Evolutionary conservation across 169 alveolate species (phyloP), one percentile per base, ranked within the genome.

Genomic region (Cyclospora cayetanensis): DNA sequence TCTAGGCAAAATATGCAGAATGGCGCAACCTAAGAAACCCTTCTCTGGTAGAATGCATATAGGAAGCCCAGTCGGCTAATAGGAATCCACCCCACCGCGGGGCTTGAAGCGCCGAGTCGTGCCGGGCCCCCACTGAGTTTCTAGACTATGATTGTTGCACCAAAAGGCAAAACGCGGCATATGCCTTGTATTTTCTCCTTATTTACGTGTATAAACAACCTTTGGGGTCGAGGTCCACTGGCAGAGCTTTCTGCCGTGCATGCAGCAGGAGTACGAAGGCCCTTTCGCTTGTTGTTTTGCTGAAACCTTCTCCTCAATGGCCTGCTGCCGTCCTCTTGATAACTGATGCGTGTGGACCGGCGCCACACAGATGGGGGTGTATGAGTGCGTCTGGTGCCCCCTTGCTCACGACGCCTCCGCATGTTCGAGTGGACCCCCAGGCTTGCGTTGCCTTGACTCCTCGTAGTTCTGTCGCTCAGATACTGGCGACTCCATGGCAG

Each of bases 301-400:
- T 15, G 37, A 39, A 11, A 5, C 15, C 4, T 0, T 39, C 52
- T 18, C 60, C 29, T 3, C 29, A 5, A 2, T 1, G 60, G 22
- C n/a, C n/a, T 20, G 22, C n/a, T 20, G 22, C 20, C 2, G 27
- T 2, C 60, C 4, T 39, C 4, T 43, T 39, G 39, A 35, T 39
- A 34, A 4, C 52, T 7, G 22, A 39, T 74, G 31, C 63, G 12
- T 74, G 63, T 46, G 63, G 37, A 27, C 63, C 52, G 63, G 37
- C 4, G 63, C 84, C 84, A 18, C 37, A 39, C 60, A 41, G 60
- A 15, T 46, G 84, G 84, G n/a, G 60, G 37, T 46, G 84, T 39
- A n/a, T 74, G 37, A 74, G 84, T 41, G 84, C 63, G 37, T 11
- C 84, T 74, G 84, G 41, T 74, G 84, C 31, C 37, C 50, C 63